Conservation (phyloP, 1,139 yeast species). For the Geotrichum citri-aurantii region DNA sequence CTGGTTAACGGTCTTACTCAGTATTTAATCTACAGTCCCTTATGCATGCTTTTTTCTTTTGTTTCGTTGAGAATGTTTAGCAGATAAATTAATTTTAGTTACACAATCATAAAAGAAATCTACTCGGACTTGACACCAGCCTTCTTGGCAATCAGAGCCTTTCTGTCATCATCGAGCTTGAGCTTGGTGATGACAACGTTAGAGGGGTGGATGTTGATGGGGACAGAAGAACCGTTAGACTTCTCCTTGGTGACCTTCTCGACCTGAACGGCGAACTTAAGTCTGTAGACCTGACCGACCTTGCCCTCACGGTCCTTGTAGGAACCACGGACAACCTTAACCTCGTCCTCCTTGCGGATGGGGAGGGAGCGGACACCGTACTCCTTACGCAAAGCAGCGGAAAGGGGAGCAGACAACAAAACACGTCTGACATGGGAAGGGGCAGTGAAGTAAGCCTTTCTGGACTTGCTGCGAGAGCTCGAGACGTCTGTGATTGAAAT, state of each 20-base stretch:
- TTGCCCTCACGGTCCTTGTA: constrained; percentile 99
- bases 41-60: not conserved
- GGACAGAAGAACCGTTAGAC: constrained; percentile 97
- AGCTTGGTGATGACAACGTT: constrained; percentile 98
- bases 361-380: constrained; percentile 95
- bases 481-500: constrained; percentile 63
- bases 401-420: constrained; percentile 96
- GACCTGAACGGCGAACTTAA: constrained; percentile 92
- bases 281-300: constrained; percentile 97
- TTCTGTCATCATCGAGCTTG: constrained; percentile 98
- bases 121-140: constrained; percentile 74
- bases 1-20: not conserved
- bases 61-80: not conserved
- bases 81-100: not conserved
- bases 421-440: constrained; percentile 95
- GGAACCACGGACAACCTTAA: constrained; percentile 95
- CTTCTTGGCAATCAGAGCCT: constrained; percentile 91
- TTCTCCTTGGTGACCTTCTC: constrained; percentile 98
- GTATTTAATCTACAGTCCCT: not conserved
- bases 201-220: constrained; percentile 97
- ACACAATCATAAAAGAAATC: constrained; percentile 23
- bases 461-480: constrained; percentile 98
- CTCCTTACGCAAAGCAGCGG: constrained; percentile 98
- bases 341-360: constrained; percentile 97
- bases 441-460: constrained; percentile 99